These are phyloP conservation scores for Flaveria floridana DNA, from an alignment of 140 eudicot genomes.

Conservation along the genomic window DNA sequence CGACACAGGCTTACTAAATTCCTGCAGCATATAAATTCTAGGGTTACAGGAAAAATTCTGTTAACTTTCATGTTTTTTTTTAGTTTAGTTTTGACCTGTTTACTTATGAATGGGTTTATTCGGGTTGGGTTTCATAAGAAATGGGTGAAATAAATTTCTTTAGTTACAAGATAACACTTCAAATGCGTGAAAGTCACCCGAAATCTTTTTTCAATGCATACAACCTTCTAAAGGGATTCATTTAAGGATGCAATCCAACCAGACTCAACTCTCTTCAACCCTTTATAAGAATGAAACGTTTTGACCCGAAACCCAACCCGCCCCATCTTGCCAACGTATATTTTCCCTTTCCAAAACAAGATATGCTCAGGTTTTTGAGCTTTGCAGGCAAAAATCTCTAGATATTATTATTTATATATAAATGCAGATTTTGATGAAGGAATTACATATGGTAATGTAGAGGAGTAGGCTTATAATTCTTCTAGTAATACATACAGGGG, in stretches of 20 bases:
- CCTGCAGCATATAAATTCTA: not conserved
- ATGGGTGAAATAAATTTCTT: not conserved
- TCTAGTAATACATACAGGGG: not conserved
- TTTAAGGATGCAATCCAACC: not conserved
- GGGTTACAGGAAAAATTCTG: not conserved
- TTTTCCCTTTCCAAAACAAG: not conserved
- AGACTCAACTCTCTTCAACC: not conserved
- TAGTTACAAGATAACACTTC: not conserved
- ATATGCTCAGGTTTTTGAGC: conserved; percentile 19
- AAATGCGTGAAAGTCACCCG: not conserved
- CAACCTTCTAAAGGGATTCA: not conserved
- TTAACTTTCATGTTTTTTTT: not conserved
- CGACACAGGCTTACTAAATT: not conserved
- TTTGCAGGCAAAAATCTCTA: conserved; percentile 30
- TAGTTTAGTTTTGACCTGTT: not conserved
- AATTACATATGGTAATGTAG: conserved; percentile 7
- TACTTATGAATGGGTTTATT: not conserved
- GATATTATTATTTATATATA: conserved; percentile 1
- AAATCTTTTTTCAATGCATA: not conserved
- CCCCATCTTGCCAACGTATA: not conserved
- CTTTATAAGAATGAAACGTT: not conserved
- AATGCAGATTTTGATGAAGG: conserved; percentile 13
- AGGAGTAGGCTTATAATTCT: not conserved
- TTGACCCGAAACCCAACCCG: not conserved
- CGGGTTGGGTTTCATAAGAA: not conserved